phyloP scores from a whole-genome alignment of 108 stramenopile genomes.

The Nitzschia palea region DNA sequence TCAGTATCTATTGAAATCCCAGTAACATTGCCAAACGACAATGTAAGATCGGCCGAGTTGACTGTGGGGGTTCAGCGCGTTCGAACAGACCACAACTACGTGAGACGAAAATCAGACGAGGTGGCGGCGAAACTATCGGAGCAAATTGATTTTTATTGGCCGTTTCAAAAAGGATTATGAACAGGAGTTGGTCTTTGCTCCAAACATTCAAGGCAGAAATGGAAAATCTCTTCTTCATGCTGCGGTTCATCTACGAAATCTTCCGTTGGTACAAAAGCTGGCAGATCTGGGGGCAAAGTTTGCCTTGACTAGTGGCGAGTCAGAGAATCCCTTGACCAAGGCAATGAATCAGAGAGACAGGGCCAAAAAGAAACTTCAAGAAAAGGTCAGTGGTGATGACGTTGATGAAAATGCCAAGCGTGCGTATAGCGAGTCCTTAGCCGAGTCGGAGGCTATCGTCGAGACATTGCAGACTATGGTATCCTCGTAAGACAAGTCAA shows the following conservation, averaged over 20 bases:
- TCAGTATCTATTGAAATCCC: neutral
- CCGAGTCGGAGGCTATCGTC: too few relatives aligned
- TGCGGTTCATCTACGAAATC: conserved; percentile 1
- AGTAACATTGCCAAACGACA: neutral
- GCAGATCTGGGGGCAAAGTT: neutral
- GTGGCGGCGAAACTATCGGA: neutral
- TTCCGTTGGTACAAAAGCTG: neutral
- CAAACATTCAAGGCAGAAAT: neutral
- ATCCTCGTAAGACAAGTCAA: too few relatives aligned
- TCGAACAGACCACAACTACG: neutral
- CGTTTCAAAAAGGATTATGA: conserved; percentile 1
- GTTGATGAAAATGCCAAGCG: too few relatives aligned
- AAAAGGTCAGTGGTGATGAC: neutral
- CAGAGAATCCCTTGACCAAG: neutral
- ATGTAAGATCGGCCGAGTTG: neutral
- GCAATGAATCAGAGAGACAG: neutral
- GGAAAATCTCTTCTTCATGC: neutral
- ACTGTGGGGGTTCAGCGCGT: neutral
- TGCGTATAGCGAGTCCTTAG: too few relatives aligned
- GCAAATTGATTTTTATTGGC: neutral
- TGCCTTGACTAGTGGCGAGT: neutral
- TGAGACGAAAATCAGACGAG: neutral
- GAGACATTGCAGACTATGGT: too few relatives aligned
- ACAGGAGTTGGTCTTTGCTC: neutral
- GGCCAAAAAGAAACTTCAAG: neutral